These are phyloP conservation scores for Nothophoma quercina DNA, from an alignment of 2,329 filamentous ascomycete genomes.

Conservation along the genomic window DNA sequence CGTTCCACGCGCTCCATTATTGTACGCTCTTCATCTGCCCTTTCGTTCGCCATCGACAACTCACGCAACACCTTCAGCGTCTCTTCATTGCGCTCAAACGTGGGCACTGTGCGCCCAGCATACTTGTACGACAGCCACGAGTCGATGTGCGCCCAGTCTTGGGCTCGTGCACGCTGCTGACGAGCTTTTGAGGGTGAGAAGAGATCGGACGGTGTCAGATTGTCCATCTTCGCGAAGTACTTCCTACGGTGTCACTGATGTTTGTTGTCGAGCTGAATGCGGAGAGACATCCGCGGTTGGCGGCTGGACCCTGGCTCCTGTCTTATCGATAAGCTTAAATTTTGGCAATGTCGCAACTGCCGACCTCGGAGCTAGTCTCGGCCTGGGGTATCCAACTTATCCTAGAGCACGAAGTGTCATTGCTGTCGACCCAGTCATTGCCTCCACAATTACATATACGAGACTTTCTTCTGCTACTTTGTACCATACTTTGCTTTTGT, in stretches of 20 bases:
- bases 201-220: conserved; percentile 54
- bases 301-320: conserved; percentile 3
- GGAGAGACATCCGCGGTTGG: conserved; percentile 5
- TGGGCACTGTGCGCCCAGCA: conserved; percentile 70
- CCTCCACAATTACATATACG: conserved; percentile 12
- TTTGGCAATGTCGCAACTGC: conserved; percentile 30
- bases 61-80: conserved; percentile 79
- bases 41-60: conserved; percentile 78
- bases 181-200: conserved; percentile 71
- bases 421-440: conserved; percentile 10
- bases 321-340: conserved; percentile 47
- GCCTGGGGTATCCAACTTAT: conserved; percentile 4
- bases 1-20: conserved; percentile 67
- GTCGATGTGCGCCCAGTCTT: conserved; percentile 91
- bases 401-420: conserved; percentile 16
- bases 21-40: conserved; percentile 73
- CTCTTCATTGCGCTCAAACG: conserved; percentile 86
- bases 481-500: conserved; percentile 4
- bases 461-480: conserved; percentile 4
- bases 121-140: conserved; percentile 76
- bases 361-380: conserved; percentile 42
- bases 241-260: conserved; percentile 4
- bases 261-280: conserved; percentile 11
- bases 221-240: conserved; percentile 38
- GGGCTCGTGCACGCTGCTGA: conserved; percentile 80